Percentiles rank a stretch among this genome's conserved stretches.
Evolutionary conservation across 495 filamentous ascomycete genomes (phyloP).

Genomic region (Xylona heveae): DNA sequence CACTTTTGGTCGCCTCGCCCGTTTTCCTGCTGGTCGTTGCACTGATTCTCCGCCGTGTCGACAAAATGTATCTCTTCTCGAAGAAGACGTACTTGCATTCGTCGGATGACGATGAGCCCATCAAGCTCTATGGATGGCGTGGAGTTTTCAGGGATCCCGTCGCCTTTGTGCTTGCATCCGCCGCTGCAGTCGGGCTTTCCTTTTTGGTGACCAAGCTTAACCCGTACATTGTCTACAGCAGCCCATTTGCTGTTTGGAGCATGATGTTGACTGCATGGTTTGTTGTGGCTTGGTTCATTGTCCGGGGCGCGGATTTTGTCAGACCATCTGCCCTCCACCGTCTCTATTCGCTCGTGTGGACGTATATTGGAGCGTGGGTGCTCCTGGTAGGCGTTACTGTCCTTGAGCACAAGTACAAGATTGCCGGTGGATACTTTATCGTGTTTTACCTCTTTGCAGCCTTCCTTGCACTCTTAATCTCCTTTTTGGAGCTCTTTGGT

Average conservation of each 20-base stretch:
- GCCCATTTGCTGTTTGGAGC: slow-evolving; percentile 61
- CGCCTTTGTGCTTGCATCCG: slow-evolving; percentile 45
- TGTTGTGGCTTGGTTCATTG: slow-evolving; percentile 62
- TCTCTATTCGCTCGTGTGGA: slow-evolving; percentile 63
- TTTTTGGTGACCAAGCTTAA: slow-evolving; percentile 67
- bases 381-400: slow-evolving; percentile 54
- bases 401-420: slow-evolving; percentile 41
- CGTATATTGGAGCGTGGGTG: slow-evolving; percentile 53
- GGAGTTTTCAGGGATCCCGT: slow-evolving; percentile 75
- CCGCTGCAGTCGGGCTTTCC: slow-evolving; percentile 46
- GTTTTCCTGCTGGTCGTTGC: slow-evolving; percentile 45
- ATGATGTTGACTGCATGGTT: slow-evolving; percentile 76
- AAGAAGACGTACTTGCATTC: slow-evolving; percentile 32
- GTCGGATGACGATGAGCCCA: slow-evolving; percentile 32
- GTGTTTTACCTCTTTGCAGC: slow-evolving; percentile 57
- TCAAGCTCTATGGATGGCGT: slow-evolving; percentile 51
- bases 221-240: slow-evolving; percentile 71
- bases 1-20: slow-evolving; percentile 56
- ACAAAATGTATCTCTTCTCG: slow-evolving; percentile 72
- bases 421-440: slow-evolving; percentile 65
- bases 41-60: slow-evolving; percentile 40
- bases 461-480: slow-evolving; percentile 52
- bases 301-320: slow-evolving; percentile 57
- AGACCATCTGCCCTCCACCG: slow-evolving; percentile 76
- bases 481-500: slow-evolving; percentile 58